Evolutionary conservation across 768 basidiomycete species (phyloP), one percentile per base, ranked within the genome.

Genomic region (Piloderma croceum): DNA sequence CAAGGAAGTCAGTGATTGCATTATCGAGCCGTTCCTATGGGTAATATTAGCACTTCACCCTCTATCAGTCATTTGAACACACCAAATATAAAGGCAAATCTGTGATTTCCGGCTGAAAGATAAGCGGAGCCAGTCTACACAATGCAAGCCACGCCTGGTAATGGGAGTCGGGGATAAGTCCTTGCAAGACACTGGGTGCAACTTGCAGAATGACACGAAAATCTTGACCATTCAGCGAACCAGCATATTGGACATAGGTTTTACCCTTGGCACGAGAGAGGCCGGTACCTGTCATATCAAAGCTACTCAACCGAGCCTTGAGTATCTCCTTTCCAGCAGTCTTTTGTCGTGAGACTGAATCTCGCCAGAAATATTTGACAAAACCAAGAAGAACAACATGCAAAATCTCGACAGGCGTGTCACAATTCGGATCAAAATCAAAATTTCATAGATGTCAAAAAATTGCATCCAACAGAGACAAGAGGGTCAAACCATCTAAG

Each of bases 291-390:
- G 24, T 7, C 7, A 39, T 22, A 18, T 43, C 24, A 15, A 47
- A 3, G 9, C 24, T 22, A 2, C 19, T 15, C 3, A 47, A 21
- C 4, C 37, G 29, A 5, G 42, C 24, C 15, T 40, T 39, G 12
- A 38, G 15, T 11, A 29, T 13, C 19, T 38, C 24, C 24, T 47
- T 43, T 1, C 34, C 9, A 5, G 15, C 13, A 10, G 15, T 12
- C 13, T 39, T 40, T 13, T 36, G 34, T 7, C 24, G 36, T 6
- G 23, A 35, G 6, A 49, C 42, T 4, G 27, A 39, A 34, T 55
- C 46, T 2, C 47, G 21, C 53, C 53, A 56, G 17, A 46, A 42
- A 29, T 54, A 57, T 32, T 57, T 57, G 31, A 57, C 42, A 24
- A 54, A 38, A 20, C 47, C 50, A 3, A 57, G 47, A 2, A 57